Percentiles rank a stretch among this genome's conserved stretches.
phyloP scores from a whole-genome alignment of 805 yeast species.

The Myxozyma kluyveri region DNA sequence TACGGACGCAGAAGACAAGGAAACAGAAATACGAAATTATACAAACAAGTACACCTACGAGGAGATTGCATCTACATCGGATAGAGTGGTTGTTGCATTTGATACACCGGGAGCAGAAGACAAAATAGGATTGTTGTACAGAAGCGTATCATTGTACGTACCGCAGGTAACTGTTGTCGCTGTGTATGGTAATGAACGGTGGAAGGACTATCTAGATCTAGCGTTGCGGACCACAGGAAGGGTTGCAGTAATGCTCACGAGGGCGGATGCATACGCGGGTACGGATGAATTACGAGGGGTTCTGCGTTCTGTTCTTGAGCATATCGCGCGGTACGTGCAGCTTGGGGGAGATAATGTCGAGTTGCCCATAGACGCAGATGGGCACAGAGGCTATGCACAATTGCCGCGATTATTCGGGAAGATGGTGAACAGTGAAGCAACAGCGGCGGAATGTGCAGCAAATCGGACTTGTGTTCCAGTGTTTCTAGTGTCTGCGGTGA shows the following conservation, averaged over 20 bases:
- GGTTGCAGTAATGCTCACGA: conserved; percentile 23
- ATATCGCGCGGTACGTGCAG: conserved; percentile 12
- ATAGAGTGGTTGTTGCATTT: conserved; percentile 23
- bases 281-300: conserved; percentile 15
- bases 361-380: neutral
- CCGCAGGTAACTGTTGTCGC: conserved; percentile 25
- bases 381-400: neutral
- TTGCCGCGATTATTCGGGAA: conserved; percentile 16
- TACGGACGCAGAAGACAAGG: conserved; percentile 8
- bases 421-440: conserved; percentile 20
- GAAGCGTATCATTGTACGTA: conserved; percentile 16
- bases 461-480: conserved; percentile 22
- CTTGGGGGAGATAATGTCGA: neutral
- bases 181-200: conserved; percentile 10
- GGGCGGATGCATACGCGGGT: conserved; percentile 16
- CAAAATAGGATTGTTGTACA: conserved; percentile 18
- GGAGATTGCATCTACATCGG: conserved; percentile 22
- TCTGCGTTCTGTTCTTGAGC: conserved; percentile 12
- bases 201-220: conserved; percentile 24
- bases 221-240: conserved; percentile 16
- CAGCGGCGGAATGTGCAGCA: conserved; percentile 20
- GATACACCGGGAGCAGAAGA: conserved; percentile 25
- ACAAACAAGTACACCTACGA: conserved; percentile 22
- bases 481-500: conserved; percentile 25
- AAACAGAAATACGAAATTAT: conserved; percentile 15